phyloP scores from a whole-genome alignment of 2,329 filamentous ascomycete genomes.

The Botryosphaeria dothidea region DNA sequence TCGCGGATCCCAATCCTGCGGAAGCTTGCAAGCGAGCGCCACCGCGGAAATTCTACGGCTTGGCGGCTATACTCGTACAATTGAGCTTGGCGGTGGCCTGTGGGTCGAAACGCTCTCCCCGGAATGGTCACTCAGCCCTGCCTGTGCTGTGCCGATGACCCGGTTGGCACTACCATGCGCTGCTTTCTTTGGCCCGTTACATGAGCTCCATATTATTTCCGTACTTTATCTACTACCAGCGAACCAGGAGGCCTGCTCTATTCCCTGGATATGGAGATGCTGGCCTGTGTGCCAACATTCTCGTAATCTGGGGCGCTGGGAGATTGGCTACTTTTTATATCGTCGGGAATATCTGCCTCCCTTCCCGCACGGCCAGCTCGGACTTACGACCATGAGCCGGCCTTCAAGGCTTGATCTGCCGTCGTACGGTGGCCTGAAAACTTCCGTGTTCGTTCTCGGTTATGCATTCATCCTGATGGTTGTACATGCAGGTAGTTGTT shows the following conservation, averaged over 20 bases:
- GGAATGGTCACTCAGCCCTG: slow-evolving; percentile 3
- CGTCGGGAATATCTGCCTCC: not conserved
- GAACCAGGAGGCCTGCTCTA: not conserved
- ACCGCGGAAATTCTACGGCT: slow-evolving; percentile 5
- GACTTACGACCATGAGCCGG: not conserved
- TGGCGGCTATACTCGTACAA: not conserved
- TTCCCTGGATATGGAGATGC: not conserved
- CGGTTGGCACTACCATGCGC: not conserved
- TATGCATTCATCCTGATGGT: not conserved
- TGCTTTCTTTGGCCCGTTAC: not conserved
- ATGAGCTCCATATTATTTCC: no score
- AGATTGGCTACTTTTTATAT: not conserved
- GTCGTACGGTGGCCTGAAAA: not conserved
- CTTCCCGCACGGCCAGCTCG: not conserved
- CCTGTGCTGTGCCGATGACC: not conserved
- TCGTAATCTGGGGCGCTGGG: not conserved
- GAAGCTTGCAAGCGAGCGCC: not conserved
- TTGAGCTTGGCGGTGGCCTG: slow-evolving; percentile 5
- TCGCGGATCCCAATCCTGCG: slow-evolving; percentile 8
- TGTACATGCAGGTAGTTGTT: not conserved
- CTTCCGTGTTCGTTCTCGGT: not conserved
- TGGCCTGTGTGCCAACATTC: not conserved
- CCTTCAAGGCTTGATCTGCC: not conserved
- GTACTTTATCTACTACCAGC: not conserved
- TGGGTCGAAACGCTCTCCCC: not conserved